Evolutionary conservation across 176 grass and related monocot genomes (phyloP).

Genomic region (Juncus effusus): DNA sequence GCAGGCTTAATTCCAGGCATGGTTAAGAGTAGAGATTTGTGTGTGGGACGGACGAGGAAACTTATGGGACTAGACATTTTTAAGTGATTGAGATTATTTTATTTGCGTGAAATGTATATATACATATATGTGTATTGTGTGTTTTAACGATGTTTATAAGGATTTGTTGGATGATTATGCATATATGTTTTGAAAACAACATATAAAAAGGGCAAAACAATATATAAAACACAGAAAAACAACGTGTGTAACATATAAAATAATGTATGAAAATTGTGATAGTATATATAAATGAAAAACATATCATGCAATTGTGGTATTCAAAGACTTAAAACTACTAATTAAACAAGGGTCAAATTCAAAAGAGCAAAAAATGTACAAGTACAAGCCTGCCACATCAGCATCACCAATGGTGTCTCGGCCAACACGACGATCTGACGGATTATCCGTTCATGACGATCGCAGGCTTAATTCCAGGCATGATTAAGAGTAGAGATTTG

Average conservation of each 20-base stretch:
- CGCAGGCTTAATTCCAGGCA: slow-evolving; percentile 40
- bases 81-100: no score
- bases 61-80: slow-evolving; percentile 37
- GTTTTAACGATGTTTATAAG: no score
- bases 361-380: slow-evolving; percentile 51
- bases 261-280: no score
- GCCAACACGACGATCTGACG: slow-evolving; percentile 45
- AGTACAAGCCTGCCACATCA: slow-evolving; percentile 38
- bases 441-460: slow-evolving; percentile 67
- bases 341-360: slow-evolving; percentile 14
- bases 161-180: no score
- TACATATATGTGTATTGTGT: no score
- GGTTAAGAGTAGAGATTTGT: slow-evolving; percentile 47
- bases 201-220: no score
- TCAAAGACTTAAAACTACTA: slow-evolving; percentile 54
- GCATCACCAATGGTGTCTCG: slow-evolving; percentile 33
- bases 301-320: slow-evolving; percentile 50
- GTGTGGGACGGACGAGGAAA: slow-evolving; percentile 47
- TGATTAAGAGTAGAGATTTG: slow-evolving; percentile 43
- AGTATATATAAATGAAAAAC: no score
- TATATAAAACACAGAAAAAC: no score
- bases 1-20: slow-evolving; percentile 42
- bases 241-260: no score
- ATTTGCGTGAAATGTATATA: no score
- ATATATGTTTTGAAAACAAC: no score